These are phyloP conservation scores for Excoecaria agallocha DNA, from an alignment of 345 rosid genomes.

Conservation along the genomic window DNA sequence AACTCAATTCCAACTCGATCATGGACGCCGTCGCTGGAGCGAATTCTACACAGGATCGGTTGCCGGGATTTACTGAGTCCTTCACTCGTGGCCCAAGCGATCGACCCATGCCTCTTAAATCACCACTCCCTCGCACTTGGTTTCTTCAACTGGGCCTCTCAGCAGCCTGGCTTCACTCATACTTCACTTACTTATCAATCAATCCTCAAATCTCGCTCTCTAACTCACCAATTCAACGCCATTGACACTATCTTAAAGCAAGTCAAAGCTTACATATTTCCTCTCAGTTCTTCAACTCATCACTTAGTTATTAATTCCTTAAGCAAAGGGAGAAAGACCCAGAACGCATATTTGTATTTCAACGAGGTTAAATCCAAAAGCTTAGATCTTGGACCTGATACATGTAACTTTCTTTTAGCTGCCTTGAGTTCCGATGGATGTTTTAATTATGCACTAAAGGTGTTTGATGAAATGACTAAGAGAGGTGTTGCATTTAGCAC, in stretches of 20 bases:
- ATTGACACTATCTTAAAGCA: slow-evolving; percentile 56
- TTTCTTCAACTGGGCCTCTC: slow-evolving; percentile 90
- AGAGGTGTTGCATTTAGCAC: slow-evolving; percentile 49
- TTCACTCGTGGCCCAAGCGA: slow-evolving; percentile 64
- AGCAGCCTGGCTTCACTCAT: slow-evolving; percentile 77
- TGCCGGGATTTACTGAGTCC: slow-evolving; percentile 54
- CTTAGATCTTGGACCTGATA: slow-evolving; percentile 42
- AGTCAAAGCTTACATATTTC: slow-evolving; percentile 43
- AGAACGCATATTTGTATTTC: slow-evolving; percentile 58
- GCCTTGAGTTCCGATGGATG: slow-evolving; percentile 51
- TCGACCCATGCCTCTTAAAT: slow-evolving; percentile 64
- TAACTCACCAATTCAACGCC: slow-evolving; percentile 59
- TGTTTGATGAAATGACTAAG: slow-evolving; percentile 63
- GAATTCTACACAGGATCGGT: slow-evolving; percentile 53
- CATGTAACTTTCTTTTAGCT: slow-evolving; percentile 74
- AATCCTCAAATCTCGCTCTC: slow-evolving; percentile 62
- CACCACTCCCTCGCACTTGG: slow-evolving; percentile 83
- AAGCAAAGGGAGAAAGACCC: slow-evolving; percentile 44
- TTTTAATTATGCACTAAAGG: slow-evolving; percentile 42
- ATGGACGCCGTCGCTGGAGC: slow-evolving; percentile 69
- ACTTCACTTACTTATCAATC: slow-evolving; percentile 64
- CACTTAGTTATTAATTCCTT: slow-evolving; percentile 43
- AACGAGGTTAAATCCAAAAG: slow-evolving; percentile 35
- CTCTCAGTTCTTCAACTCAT: slow-evolving; percentile 55
- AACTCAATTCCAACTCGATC: slow-evolving; percentile 37